Evolutionary conservation across 2,329 filamentous ascomycete genomes (phyloP).

Genomic region (Ophiosphaerella herpotricha): DNA sequence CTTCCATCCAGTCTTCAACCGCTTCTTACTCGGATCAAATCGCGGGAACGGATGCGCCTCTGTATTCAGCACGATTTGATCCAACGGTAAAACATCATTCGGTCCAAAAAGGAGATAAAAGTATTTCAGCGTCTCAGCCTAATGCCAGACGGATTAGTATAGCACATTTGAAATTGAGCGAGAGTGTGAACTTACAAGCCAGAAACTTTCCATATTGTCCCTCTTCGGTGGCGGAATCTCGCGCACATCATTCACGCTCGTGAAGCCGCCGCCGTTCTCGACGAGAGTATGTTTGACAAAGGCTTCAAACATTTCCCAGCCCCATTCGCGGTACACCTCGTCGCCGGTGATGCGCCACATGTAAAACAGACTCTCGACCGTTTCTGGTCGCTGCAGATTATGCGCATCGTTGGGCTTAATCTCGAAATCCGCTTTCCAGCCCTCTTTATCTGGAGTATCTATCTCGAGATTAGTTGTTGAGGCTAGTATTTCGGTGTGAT

Average conservation of each 20-base stretch:
- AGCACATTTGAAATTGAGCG: neutral
- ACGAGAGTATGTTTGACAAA: constrained; percentile 87
- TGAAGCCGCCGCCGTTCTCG: constrained; percentile 77
- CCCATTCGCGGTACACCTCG: constrained; percentile 87
- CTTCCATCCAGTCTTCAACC: constrained; percentile 82
- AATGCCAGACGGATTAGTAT: neutral
- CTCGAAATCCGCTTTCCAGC: constrained; percentile 77
- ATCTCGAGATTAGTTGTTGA: constrained; percentile 48
- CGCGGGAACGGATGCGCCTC: constrained; percentile 89
- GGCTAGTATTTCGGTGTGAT: constrained; percentile 51
- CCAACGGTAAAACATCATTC: constrained; percentile 78
- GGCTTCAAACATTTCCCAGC: constrained; percentile 96
- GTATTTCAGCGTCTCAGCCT: constrained; percentile 97
- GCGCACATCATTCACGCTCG: constrained; percentile 77
- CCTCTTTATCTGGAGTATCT: constrained; percentile 50
- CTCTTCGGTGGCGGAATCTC: constrained; percentile 68
- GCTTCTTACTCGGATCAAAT: constrained; percentile 74
- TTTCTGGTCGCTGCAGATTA: constrained; percentile 94
- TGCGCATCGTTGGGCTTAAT: constrained; percentile 84
- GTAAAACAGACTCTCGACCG: constrained; percentile 94
- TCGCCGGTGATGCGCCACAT: constrained; percentile 99
- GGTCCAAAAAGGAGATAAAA: constrained; percentile 93
- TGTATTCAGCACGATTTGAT: constrained; percentile 91
- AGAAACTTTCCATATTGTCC: constrained; percentile 99
- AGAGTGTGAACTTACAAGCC: constrained; percentile 69